Conservation (phyloP, 495 filamentous ascomycete genomes). For the Sporormia fimetaria region DNA sequence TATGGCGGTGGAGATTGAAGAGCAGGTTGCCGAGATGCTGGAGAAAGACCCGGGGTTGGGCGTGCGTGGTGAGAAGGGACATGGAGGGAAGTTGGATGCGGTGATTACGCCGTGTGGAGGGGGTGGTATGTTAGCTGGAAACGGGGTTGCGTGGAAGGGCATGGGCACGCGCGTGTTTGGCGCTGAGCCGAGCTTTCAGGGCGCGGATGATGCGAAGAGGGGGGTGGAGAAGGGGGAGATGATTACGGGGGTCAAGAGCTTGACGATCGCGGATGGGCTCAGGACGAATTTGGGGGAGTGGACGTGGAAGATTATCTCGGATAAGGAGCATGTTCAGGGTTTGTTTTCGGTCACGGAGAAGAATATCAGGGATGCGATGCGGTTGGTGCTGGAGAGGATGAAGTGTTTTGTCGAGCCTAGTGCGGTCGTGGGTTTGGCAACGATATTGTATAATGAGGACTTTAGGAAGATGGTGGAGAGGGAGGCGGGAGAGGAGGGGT, state of each 20-base stretch:
- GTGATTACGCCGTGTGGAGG: slow-evolving; percentile 82
- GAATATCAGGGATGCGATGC: slow-evolving; percentile 68
- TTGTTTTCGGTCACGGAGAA: slow-evolving; percentile 72
- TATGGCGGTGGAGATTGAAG: slow-evolving; percentile 66
- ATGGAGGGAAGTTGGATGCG: slow-evolving; percentile 46
- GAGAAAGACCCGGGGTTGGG: slow-evolving; percentile 16
- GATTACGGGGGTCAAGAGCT: slow-evolving; percentile 52
- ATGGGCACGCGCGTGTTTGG: slow-evolving; percentile 68
- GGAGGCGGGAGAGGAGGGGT: slow-evolving; percentile 61
- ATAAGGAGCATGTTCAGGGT: slow-evolving; percentile 54
- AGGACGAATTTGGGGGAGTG: slow-evolving; percentile 68
- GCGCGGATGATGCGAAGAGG: slow-evolving; percentile 68
- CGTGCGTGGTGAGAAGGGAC: slow-evolving; percentile 4
- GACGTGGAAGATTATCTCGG: slow-evolving; percentile 74
- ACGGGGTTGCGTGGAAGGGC: slow-evolving; percentile 61
- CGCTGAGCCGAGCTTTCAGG: slow-evolving; percentile 77
- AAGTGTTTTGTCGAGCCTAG: slow-evolving; percentile 90
- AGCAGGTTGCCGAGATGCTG: slow-evolving; percentile 51
- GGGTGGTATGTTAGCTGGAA: slow-evolving; percentile 76
- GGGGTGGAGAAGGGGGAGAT: slow-evolving; percentile 52
- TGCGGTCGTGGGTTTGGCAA: slow-evolving; percentile 73
- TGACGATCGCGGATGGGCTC: slow-evolving; percentile 87
- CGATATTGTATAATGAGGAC: slow-evolving; percentile 72
- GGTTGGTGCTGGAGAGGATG: slow-evolving; percentile 73
- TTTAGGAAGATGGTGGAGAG: slow-evolving; percentile 59